These are phyloP conservation scores for Zostera marina DNA, from an alignment of 116 monocot genomes.

Conservation along the genomic window DNA sequence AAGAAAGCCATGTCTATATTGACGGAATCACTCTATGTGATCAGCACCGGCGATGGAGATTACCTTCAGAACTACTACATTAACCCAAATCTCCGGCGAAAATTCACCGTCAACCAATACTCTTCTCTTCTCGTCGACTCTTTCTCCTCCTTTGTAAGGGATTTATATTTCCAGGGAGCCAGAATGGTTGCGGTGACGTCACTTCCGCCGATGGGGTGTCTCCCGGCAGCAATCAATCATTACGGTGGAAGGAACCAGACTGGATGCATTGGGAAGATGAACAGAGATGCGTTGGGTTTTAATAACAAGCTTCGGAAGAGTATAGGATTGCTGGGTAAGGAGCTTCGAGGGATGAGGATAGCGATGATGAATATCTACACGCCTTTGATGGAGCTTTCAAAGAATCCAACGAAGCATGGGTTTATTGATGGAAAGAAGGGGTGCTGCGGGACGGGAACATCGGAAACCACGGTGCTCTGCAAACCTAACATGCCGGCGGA, in stretches of 20 bases:
- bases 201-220: conserved; percentile 48
- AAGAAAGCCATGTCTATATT: too few relatives aligned
- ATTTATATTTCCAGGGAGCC: conserved; percentile 24
- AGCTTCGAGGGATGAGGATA: conserved; percentile 19
- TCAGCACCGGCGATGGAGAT: too few relatives aligned
- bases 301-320: conserved; percentile 20
- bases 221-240: conserved; percentile 38
- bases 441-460: conserved; percentile 82
- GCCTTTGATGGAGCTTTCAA: conserved; percentile 28
- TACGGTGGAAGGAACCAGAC: conserved; percentile 13
- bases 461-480: conserved; percentile 52
- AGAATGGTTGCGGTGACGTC: conserved; percentile 43
- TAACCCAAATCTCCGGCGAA: too few relatives aligned
- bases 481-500: conserved; percentile 21
- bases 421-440: conserved; percentile 61
- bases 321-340: conserved; percentile 7
- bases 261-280: conserved; percentile 25
- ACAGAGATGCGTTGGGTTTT: conserved; percentile 24
- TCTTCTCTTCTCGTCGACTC: too few relatives aligned
- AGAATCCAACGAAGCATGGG: conserved; percentile 21
- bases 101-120: too few relatives aligned
- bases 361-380: conserved; percentile 43
- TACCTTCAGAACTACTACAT: too few relatives aligned
- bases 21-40: too few relatives aligned
- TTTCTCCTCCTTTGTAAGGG: too few relatives aligned